Evolutionary conservation across 495 filamentous ascomycete species (phyloP), one percentile per base, ranked within the genome.

Genomic region (Letharia columbiana): DNA sequence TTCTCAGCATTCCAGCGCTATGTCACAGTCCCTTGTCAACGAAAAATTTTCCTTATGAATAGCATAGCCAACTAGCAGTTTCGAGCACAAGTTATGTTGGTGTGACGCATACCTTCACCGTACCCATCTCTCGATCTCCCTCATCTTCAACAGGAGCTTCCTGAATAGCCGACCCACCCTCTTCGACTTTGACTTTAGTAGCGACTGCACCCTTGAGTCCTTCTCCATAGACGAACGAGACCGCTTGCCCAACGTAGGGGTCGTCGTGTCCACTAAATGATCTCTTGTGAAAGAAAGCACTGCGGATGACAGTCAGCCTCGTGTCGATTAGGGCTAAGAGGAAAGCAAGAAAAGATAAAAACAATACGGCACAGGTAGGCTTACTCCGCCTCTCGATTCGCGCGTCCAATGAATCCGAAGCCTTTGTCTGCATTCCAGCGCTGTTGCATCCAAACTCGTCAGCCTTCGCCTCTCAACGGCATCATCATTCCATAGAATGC

Each of bases 1-100:
- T 67, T 67, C 20, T 67, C 66, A 1, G 50, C 54, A 59, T 67
- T 64, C 66, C 66, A 67, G 28, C 49, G 61, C 66, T 67, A 59
- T 28, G 50, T 11, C 10, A 54, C 23, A 31, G 20, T 20, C 3
- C 20, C 5, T 42, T 12, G 11, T 42, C 12, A 42, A 10, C 40
- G 12, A 12, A 42, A 42, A 11, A 10, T 2, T 12, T 10, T 12
- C 40, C 23, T 28, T 28, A 42, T 5, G 2, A 49, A 23, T 10
- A n/a, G 45, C 45, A 9, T 49, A 20, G 10, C 7, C 45, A 20
- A 20, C 2, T 47, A 47, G 44, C 44, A 20, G 44, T 47, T 13
- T 47, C 15, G 13, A 47, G 44, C 7, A 44, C 44, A 17, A 17
- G 44, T 15, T 18, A 2, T 3, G 15, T 45, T 2, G 15, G 20